Conservation (phyloP, 202 grass and related monocot species). For the Schoenoplectus tabernaemontani region DNA sequence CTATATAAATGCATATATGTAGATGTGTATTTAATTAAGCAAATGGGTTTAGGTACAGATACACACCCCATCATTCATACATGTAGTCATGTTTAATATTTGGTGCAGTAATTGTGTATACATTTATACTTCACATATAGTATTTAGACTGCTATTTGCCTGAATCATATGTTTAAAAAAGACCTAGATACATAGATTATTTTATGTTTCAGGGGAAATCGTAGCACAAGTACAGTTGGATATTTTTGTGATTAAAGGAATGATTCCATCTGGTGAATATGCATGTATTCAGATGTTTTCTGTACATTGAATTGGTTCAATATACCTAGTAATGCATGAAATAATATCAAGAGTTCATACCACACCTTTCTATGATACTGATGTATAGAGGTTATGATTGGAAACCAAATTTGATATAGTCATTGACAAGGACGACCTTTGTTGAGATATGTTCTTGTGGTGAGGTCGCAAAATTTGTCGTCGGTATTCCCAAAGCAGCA, state of each 20-base stretch:
- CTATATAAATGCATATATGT: not conserved
- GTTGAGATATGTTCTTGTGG: not conserved
- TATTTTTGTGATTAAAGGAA: not conserved
- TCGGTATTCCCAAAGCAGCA: not conserved
- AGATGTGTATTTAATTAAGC: not conserved
- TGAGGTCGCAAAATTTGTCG: not conserved
- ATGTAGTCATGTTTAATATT: not conserved
- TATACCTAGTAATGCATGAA: not conserved
- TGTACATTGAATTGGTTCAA: not conserved
- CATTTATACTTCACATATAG: not conserved
- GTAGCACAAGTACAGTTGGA: not conserved
- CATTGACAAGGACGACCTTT: not conserved
- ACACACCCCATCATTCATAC: not conserved
- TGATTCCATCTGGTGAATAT: not conserved
- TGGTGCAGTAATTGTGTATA: not conserved
- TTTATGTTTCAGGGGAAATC: not conserved
- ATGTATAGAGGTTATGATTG: not conserved
- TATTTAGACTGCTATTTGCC: not conserved
- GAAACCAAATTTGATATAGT: conserved; percentile 8
- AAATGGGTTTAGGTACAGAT: not conserved
- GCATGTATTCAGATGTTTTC: not conserved
- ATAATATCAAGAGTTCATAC: conserved; percentile 2
- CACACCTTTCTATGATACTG: conserved; percentile 7
- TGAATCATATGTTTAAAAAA: not conserved
- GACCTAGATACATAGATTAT: not conserved